Percentiles rank a stretch among this genome's conserved stretches.
Evolutionary conservation across 2,329 filamentous ascomycete species (phyloP).

Genomic region (Magnaporthiopsis incrustans): DNA sequence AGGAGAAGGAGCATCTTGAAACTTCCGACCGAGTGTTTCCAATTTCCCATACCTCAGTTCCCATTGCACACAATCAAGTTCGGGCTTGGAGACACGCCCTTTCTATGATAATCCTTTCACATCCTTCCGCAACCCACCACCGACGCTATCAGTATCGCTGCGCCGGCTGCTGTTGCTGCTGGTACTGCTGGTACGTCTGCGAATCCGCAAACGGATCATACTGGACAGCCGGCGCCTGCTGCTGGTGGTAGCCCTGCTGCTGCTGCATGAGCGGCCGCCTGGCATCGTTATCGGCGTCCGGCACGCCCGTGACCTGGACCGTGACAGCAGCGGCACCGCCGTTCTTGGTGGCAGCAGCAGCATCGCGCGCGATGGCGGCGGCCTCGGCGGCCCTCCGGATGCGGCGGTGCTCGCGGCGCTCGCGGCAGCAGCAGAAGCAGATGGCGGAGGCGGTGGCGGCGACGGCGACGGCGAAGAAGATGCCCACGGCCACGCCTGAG

Average conservation of each 20-base stretch:
- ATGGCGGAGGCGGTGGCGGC: slow-evolving; percentile 30
- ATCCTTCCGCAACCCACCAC: too few species aligned
- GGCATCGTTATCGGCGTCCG: slow-evolving; percentile 11
- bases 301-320: slow-evolving; percentile 11
- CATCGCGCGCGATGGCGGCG: slow-evolving; percentile 28
- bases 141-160: background rate
- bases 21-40: too few species aligned
- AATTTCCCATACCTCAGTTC: too few species aligned
- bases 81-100: too few species aligned
- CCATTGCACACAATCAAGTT: too few species aligned
- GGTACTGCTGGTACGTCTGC: slow-evolving; percentile 3
- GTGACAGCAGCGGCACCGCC: slow-evolving; percentile 20
- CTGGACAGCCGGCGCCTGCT: background rate
- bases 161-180: slow-evolving; percentile 12
- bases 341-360: slow-evolving; percentile 28
- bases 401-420: slow-evolving; percentile 35
- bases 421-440: slow-evolving; percentile 44
- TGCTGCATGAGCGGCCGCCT: slow-evolving; percentile 18
- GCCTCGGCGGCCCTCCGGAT: slow-evolving; percentile 39
- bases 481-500: slow-evolving; percentile 38
- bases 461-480: slow-evolving; percentile 36
- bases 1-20: too few species aligned
- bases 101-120: too few species aligned
- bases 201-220: slow-evolving; percentile 14
- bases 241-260: slow-evolving; percentile 6